phyloP scores from a whole-genome alignment of 2,329 filamentous ascomycete genomes.

The Exophiala sideris region DNA sequence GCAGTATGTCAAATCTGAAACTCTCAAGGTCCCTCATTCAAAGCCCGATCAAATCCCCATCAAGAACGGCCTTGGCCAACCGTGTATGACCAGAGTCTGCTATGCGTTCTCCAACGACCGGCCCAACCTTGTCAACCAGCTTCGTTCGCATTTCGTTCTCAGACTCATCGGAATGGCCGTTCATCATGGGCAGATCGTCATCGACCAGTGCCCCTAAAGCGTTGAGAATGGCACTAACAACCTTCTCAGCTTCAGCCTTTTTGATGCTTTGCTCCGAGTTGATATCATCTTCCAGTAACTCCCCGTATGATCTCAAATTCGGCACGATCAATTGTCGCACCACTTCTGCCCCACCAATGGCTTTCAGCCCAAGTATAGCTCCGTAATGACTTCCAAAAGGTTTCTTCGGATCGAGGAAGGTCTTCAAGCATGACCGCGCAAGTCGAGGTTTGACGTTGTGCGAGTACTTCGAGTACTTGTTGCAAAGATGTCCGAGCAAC shows the following conservation, averaged over 20 bases:
- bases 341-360: slow-evolving; percentile 68
- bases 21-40: slow-evolving; percentile 1
- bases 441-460: slow-evolving; percentile 82
- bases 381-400: slow-evolving; percentile 84
- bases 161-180: slow-evolving; percentile 37
- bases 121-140: slow-evolving; percentile 46
- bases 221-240: slow-evolving; percentile 56
- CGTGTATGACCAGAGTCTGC: slow-evolving; percentile 40
- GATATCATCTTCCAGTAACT: slow-evolving; percentile 55
- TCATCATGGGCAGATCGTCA: slow-evolving; percentile 39
- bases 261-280: slow-evolving; percentile 45
- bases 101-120: slow-evolving; percentile 41
- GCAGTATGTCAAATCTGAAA: background rate
- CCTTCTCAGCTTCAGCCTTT: slow-evolving; percentile 58
- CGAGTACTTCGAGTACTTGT: slow-evolving; percentile 76
- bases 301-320: slow-evolving; percentile 63
- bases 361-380: slow-evolving; percentile 73
- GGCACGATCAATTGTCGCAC: slow-evolving; percentile 64
- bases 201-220: slow-evolving; percentile 54
- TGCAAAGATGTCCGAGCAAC: slow-evolving; percentile 73
- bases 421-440: slow-evolving; percentile 87
- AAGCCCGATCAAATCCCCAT: slow-evolving; percentile 15
- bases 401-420: slow-evolving; percentile 82
- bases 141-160: slow-evolving; percentile 38
- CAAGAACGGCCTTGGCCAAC: slow-evolving; percentile 39